Conservation (phyloP, 257 asterid genomes). For the Gardenia jasminoides region DNA sequence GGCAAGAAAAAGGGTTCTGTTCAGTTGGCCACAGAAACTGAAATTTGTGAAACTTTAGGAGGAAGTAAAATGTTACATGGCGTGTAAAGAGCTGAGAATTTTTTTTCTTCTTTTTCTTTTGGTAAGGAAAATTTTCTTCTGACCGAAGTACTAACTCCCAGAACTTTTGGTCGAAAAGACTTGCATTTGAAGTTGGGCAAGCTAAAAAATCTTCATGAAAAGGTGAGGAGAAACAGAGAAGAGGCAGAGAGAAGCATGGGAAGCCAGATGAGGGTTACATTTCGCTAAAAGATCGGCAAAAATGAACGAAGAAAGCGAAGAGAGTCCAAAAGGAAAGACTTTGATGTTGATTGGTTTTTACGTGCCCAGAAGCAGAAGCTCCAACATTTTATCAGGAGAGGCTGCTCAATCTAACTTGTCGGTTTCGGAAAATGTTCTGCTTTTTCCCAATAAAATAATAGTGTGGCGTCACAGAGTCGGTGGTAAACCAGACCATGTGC, state of each 20-base stretch:
- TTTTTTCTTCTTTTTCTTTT: no score
- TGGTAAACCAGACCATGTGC: no score
- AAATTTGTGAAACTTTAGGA: background rate
- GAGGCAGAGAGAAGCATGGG: background rate
- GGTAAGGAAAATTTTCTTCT: background rate
- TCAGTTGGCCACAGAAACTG: background rate
- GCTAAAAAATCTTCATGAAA: background rate
- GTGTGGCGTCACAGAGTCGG: no score
- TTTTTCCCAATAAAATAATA: no score
- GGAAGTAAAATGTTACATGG: background rate
- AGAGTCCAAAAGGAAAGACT: background rate
- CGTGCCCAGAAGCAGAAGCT: background rate
- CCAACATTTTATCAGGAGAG: background rate
- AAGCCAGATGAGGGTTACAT: background rate
- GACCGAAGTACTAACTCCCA: background rate
- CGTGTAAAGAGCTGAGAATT: background rate
- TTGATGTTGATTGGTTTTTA: background rate
- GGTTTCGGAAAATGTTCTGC: background rate
- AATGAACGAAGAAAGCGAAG: background rate
- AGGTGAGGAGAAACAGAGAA: background rate
- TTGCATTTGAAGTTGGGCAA: background rate
- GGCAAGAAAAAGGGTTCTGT: no score
- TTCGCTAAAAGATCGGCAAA: background rate
- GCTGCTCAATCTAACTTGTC: background rate
- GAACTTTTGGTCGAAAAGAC: background rate